Evolutionary conservation across 768 basidiomycete species (phyloP).

Genomic region (Mycena belliarum): DNA sequence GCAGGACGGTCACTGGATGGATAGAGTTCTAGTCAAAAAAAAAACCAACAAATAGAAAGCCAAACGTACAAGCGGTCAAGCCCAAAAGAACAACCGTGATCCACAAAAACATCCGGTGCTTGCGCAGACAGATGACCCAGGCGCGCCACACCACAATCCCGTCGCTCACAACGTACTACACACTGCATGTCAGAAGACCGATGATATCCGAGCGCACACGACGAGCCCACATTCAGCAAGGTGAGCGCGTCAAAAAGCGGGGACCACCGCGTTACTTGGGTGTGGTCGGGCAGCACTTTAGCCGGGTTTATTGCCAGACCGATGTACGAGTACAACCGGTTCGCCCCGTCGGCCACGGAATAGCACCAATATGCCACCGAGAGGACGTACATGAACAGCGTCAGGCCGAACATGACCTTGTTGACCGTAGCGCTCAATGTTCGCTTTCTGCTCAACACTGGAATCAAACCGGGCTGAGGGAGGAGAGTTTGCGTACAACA

Average conservation of each 20-base stretch:
- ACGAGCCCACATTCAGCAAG: conserved; percentile 8
- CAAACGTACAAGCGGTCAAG: neutral
- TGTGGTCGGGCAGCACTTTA: neutral
- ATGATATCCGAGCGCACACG: neutral
- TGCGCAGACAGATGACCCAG: conserved; percentile 14
- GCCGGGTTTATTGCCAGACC: conserved; percentile 3
- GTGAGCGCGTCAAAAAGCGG: conserved; percentile 16
- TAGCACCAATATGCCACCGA: conserved; percentile 8
- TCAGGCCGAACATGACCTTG: conserved; percentile 4
- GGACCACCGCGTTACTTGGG: conserved; percentile 14
- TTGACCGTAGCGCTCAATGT: neutral
- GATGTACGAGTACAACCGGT: conserved; percentile 2
- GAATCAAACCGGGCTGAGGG: neutral
- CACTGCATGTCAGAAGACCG: neutral
- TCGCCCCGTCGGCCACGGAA: conserved; percentile 7
- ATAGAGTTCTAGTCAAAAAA: too few relatives aligned
- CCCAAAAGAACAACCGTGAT: conserved; percentile 9
- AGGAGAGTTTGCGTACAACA: neutral
- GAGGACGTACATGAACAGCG: conserved; percentile 7
- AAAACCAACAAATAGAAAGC: neutral
- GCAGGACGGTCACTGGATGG: conserved; percentile 8
- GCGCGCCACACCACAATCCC: conserved; percentile 17
- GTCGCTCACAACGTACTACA: conserved; percentile 18
- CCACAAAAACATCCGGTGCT: conserved; percentile 18
- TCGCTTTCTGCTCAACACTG: neutral